Evolutionary conservation across 768 basidiomycete species (phyloP).

Genomic region (Termitomyces sp.): DNA sequence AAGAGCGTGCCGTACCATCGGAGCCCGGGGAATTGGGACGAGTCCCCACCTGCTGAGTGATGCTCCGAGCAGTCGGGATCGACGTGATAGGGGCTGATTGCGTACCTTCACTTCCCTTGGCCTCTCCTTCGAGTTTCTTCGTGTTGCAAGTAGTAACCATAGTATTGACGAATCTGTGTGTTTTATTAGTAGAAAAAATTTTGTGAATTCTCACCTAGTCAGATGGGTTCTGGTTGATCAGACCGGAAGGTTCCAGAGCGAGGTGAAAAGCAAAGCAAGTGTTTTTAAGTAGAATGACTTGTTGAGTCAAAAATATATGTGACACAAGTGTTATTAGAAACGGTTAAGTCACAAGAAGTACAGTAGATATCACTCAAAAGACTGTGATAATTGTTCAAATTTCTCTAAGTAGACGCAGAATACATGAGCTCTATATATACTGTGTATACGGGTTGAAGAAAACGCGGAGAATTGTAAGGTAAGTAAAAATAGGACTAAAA

Average conservation of each 20-base stretch:
- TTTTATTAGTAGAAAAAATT: background rate
- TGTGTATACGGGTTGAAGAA: no score
- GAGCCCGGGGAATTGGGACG: background rate
- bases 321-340: background rate
- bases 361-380: background rate
- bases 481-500: no score
- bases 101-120: background rate
- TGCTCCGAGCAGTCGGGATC: background rate
- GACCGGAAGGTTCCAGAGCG: background rate
- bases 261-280: background rate
- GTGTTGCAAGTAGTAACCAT: background rate
- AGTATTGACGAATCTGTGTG: background rate
- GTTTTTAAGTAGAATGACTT: background rate
- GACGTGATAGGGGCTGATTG: background rate
- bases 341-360: background rate
- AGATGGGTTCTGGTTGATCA: background rate
- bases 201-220: background rate
- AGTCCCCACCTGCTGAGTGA: no score
- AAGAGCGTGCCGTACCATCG: background rate
- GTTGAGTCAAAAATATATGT: background rate
- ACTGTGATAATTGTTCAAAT: background rate
- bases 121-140: background rate
- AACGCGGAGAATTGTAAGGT: no score
- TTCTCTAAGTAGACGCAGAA: background rate
- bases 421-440: background rate